These are phyloP conservation scores for Fusarium sp. DNA, from an alignment of 2,329 filamentous ascomycete genomes.

Conservation along the genomic window DNA sequence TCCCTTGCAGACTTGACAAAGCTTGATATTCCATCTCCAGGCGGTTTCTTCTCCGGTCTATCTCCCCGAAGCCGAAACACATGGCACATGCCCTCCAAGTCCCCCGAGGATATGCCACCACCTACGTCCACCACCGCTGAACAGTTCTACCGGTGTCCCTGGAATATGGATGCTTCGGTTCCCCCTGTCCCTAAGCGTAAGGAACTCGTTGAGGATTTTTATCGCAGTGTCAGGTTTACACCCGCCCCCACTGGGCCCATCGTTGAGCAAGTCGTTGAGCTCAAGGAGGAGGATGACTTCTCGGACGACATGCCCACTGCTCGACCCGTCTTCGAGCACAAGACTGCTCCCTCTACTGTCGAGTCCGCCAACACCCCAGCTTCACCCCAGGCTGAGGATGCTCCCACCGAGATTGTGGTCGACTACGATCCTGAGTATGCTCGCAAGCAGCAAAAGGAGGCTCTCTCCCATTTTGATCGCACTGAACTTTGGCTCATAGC, in stretches of 20 bases:
- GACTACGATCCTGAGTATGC: slow-evolving; percentile 81
- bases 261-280: slow-evolving; percentile 74
- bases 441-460: slow-evolving; percentile 73
- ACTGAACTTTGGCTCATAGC: slow-evolving; percentile 87
- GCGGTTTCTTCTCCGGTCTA: slow-evolving; percentile 89
- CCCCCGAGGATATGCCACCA: slow-evolving; percentile 62
- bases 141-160: slow-evolving; percentile 87
- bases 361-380: slow-evolving; percentile 45
- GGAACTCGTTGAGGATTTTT: slow-evolving; percentile 51
- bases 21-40: slow-evolving; percentile 89
- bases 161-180: slow-evolving; percentile 60
- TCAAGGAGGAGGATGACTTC: slow-evolving; percentile 56
- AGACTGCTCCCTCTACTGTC: slow-evolving; percentile 43
- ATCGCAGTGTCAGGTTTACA: slow-evolving; percentile 49
- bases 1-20: slow-evolving; percentile 78
- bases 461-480: slow-evolving; percentile 79
- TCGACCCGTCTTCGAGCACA: slow-evolving; percentile 53
- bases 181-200: slow-evolving; percentile 49
- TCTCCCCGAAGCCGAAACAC: slow-evolving; percentile 79
- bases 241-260: slow-evolving; percentile 49
- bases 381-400: slow-evolving; percentile 63
- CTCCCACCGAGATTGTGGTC: slow-evolving; percentile 69
- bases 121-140: slow-evolving; percentile 93
- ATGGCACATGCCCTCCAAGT: slow-evolving; percentile 72
- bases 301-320: slow-evolving; percentile 74